Conservation (phyloP, 495 filamentous ascomycete species). For the Talaromyces borbonicus region DNA sequence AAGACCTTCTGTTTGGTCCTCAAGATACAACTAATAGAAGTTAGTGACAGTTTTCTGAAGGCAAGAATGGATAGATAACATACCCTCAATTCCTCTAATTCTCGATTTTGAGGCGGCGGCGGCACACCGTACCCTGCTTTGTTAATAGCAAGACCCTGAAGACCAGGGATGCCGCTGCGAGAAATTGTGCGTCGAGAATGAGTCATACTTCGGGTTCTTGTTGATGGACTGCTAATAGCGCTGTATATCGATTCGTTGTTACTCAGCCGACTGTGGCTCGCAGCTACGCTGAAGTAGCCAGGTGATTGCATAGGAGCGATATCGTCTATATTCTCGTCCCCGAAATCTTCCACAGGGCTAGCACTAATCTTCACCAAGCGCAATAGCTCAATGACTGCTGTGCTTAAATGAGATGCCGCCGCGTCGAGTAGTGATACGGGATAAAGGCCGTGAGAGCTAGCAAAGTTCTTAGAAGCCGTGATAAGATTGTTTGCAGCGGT, state of each 20-base stretch:
- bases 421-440: constrained; percentile 93
- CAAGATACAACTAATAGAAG: constrained; percentile 56
- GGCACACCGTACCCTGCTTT: constrained; percentile 26
- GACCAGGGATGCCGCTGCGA: constrained; percentile 21
- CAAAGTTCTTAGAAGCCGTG: constrained; percentile 86
- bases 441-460: constrained; percentile 68
- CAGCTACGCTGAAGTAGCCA: constrained; percentile 38
- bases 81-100: constrained; percentile 66
- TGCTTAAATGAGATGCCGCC: constrained; percentile 83
- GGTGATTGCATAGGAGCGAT: constrained; percentile 34
- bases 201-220: constrained; percentile 17
- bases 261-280: constrained; percentile 37
- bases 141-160: constrained; percentile 14
- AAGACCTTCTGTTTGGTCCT: constrained; percentile 72
- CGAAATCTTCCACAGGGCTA: constrained; percentile 60
- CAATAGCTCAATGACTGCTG: constrained; percentile 75
- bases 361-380: constrained; percentile 73
- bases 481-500: constrained; percentile 93
- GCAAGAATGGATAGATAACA: not conserved
- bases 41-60: not conserved
- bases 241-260: constrained; percentile 44
- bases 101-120: constrained; percentile 37
- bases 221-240: constrained; percentile 37
- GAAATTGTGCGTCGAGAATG: constrained; percentile 9
- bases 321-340: constrained; percentile 52